These are phyloP conservation scores for Forsythia viridissima DNA, from an alignment of 257 asterid genomes.

Conservation along the genomic window DNA sequence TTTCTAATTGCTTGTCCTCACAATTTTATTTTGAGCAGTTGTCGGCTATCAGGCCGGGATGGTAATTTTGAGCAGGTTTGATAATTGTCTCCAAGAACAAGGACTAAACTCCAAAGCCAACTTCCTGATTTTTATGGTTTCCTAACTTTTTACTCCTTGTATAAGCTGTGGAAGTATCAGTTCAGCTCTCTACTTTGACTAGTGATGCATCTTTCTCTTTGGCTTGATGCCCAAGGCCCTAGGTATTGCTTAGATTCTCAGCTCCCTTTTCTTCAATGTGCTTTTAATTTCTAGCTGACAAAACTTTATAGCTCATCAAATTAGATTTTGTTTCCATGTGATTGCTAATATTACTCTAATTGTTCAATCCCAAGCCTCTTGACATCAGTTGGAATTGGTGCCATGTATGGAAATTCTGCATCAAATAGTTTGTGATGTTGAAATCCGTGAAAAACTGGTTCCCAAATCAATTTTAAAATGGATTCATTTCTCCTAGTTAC, in stretches of 20 bases:
- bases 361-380: not conserved
- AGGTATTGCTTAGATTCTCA: not conserved
- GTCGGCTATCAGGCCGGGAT: not conserved
- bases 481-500: no score
- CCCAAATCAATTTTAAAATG: no score
- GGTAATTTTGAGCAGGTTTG: not conserved
- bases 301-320: no score
- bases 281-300: not conserved
- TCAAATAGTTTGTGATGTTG: no score
- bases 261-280: not conserved
- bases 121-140: no score
- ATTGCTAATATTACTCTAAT: not conserved
- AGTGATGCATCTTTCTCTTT: not conserved
- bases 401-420: no score
- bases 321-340: no score
- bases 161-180: no score
- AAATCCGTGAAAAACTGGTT: no score
- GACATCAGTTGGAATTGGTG: no score
- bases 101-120: not conserved
- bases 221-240: not conserved
- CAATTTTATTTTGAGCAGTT: not conserved
- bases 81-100: not conserved
- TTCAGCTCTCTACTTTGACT: not conserved
- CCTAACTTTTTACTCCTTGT: no score
- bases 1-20: not conserved